Conservation (phyloP, 345 rosid species). For the Citrus unshiu region DNA sequence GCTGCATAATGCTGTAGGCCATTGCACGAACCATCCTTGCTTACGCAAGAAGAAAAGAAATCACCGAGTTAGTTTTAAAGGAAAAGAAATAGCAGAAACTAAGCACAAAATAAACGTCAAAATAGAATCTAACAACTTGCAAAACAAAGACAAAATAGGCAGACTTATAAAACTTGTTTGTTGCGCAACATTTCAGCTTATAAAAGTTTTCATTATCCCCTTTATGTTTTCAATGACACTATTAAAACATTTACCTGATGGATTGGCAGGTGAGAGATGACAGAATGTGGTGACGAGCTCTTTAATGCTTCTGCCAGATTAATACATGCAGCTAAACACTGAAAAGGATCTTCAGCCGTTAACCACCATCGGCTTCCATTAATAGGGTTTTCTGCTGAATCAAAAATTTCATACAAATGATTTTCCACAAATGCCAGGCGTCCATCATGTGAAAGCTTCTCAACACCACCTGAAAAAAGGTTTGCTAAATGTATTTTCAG, state of each 20-base stretch:
- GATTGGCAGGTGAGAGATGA: constrained; percentile 80
- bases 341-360: constrained; percentile 96
- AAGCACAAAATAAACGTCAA: not conserved
- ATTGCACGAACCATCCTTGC: constrained; percentile 98
- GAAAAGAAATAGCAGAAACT: not conserved
- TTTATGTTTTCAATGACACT: constrained; percentile 3
- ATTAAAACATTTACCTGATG: constrained; percentile 69
- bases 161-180: not conserved
- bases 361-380: constrained; percentile 94
- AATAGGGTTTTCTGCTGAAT: constrained; percentile 89
- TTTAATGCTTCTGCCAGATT: constrained; percentile 82
- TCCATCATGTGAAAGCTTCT: constrained; percentile 85
- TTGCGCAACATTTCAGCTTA: not conserved
- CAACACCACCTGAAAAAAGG: constrained; percentile 82
- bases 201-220: not conserved
- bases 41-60: not conserved
- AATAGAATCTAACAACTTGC: not conserved
- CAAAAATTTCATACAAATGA: constrained; percentile 78
- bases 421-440: constrained; percentile 79
- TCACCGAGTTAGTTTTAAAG: not conserved
- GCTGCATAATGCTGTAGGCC: constrained; percentile 99
- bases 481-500: constrained; percentile 92
- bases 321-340: constrained; percentile 93
- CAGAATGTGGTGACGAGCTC: constrained; percentile 66
- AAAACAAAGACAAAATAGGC: not conserved